Evolutionary conservation across 2,329 filamentous ascomycete species (phyloP).

Genomic region (Calonectria pseudoturangicola): DNA sequence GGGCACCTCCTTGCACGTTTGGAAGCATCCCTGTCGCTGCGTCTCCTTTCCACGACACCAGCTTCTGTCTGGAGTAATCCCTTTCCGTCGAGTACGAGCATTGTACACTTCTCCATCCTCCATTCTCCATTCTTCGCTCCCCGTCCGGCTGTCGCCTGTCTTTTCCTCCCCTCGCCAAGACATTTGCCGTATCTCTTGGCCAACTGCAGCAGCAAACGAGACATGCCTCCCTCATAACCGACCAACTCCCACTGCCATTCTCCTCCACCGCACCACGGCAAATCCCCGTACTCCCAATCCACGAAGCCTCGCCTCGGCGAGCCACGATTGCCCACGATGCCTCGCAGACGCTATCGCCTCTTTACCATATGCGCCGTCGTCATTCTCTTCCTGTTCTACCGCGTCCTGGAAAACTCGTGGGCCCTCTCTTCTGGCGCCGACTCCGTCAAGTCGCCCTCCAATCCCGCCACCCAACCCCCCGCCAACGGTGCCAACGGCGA

Average conservation of each 20-base stretch:
- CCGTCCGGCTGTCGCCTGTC: slow-evolving; percentile 1
- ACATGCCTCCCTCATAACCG: slow-evolving; percentile 33
- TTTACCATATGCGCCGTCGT: slow-evolving; percentile 74
- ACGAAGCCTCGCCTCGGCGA: slow-evolving; percentile 54
- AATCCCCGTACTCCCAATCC: not conserved
- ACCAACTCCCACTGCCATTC: slow-evolving; percentile 12
- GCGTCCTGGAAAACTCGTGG: slow-evolving; percentile 66
- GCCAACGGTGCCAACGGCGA: slow-evolving; percentile 36
- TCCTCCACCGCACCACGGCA: not conserved
- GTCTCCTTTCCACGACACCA: slow-evolving; percentile 23
- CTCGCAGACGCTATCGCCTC: slow-evolving; percentile 79
- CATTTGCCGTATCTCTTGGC: slow-evolving; percentile 20
- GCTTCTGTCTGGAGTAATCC: slow-evolving; percentile 18
- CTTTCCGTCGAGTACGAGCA: slow-evolving; percentile 14
- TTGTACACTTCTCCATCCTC: slow-evolving; percentile 1
- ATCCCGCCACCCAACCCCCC: slow-evolving; percentile 38
- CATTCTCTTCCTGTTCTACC: slow-evolving; percentile 73
- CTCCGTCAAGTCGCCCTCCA: slow-evolving; percentile 38
- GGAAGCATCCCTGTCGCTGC: slow-evolving; percentile 1
- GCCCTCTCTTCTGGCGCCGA: slow-evolving; percentile 48
- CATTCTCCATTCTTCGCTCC: not conserved
- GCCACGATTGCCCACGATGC: slow-evolving; percentile 57
- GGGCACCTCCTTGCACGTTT: slow-evolving; percentile 18
- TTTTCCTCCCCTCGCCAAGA: not conserved
- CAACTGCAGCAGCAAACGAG: slow-evolving; percentile 18